Percentiles rank a stretch among this genome's conserved stretches.
Evolutionary conservation across 768 basidiomycete species (phyloP).

Genomic region (Candolleomyces aberdarensis): DNA sequence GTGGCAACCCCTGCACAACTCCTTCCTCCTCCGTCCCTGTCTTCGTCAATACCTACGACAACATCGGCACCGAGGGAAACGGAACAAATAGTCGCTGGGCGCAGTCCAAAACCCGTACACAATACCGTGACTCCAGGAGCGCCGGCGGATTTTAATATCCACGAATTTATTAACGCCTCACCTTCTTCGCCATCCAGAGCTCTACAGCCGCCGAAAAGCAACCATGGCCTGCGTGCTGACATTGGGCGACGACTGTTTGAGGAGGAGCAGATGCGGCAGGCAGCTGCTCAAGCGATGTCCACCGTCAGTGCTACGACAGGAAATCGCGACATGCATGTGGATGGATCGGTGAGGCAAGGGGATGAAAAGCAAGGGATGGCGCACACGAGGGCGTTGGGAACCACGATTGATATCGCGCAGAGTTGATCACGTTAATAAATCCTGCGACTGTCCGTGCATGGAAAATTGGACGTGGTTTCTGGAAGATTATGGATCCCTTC

Average conservation of each 20-base stretch:
- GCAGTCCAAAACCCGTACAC: constrained; percentile 12
- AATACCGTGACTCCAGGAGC: constrained; percentile 22
- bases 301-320: neutral
- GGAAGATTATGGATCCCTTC: neutral
- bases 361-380: neutral
- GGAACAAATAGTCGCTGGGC: neutral
- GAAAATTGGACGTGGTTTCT: neutral
- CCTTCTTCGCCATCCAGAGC: constrained; percentile 51
- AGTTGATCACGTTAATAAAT: constrained; percentile 23
- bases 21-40: constrained; percentile 16
- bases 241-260: constrained; percentile 69
- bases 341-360: constrained; percentile 25
- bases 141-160: constrained; percentile 54
- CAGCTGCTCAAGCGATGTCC: constrained; percentile 9
- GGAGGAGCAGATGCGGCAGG: constrained; percentile 57
- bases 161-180: constrained; percentile 72
- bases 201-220: constrained; percentile 33
- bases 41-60: constrained; percentile 11
- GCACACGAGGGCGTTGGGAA: constrained; percentile 24
- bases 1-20: constrained; percentile 18
- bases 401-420: constrained; percentile 44
- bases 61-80: constrained; percentile 11
- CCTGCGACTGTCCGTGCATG: neutral
- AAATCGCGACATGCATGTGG: constrained; percentile 14
- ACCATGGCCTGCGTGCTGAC: constrained; percentile 55